A percentile compares a stretch with the other conserved stretches of the same genome.
phyloP scores from a whole-genome alignment of 1,284 basidiomycete genomes.

The Sphaerobolus stellatus region DNA sequence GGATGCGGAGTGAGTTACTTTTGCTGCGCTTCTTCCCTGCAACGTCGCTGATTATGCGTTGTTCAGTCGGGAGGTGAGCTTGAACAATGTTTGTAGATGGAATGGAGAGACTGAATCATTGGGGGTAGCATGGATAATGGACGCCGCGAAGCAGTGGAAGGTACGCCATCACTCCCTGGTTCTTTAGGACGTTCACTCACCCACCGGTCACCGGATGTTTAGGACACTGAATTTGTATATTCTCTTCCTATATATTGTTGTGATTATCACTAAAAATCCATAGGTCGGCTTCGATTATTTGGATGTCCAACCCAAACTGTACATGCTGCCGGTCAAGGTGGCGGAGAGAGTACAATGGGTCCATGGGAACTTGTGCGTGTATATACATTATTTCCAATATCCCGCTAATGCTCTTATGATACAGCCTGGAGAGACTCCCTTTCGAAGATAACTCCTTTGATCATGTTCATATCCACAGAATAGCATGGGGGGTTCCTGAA shows the following conservation, averaged over 20 bases:
- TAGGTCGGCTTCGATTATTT: constrained; percentile 76
- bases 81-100: constrained; percentile 42
- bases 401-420: background rate
- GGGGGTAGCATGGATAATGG: constrained; percentile 56
- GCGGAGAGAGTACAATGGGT: constrained; percentile 63
- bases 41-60: background rate
- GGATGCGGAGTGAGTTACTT: constrained; percentile 61
- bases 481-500: constrained; percentile 69
- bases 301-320: constrained; percentile 61
- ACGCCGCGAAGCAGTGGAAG: constrained; percentile 67
- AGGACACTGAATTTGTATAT: constrained; percentile 58
- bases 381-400: background rate
- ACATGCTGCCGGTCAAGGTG: constrained; percentile 47
- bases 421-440: constrained; percentile 53
- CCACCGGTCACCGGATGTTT: constrained; percentile 14
- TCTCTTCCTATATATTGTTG: constrained; percentile 1
- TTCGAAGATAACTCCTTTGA: constrained; percentile 80
- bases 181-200: background rate
- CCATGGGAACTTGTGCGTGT: constrained; percentile 72
- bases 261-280: background rate
- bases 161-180: constrained; percentile 1
- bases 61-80: constrained; percentile 9
- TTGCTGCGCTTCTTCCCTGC: background rate
- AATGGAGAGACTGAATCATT: background rate
- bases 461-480: constrained; percentile 64